Percentiles rank a stretch among this genome's conserved stretches.
phyloP scores from a whole-genome alignment of 2,329 filamentous ascomycete species.

The Talaromyces islandicus region DNA sequence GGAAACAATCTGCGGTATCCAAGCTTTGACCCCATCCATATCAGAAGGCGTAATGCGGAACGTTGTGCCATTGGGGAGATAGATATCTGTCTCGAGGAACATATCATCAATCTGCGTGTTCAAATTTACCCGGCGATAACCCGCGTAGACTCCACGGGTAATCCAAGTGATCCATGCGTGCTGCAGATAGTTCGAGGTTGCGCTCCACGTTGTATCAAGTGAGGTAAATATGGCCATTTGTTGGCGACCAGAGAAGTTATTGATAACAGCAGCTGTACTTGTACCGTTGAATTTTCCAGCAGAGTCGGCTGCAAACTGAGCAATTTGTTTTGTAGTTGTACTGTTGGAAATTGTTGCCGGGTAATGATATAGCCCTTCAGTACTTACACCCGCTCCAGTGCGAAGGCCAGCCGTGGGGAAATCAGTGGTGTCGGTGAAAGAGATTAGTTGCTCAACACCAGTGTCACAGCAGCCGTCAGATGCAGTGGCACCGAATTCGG shows the following conservation, averaged over 20 bases:
- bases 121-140: constrained; percentile 51
- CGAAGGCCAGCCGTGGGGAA: constrained; percentile 53
- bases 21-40: constrained; percentile 42
- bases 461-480: constrained; percentile 43
- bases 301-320: constrained; percentile 45
- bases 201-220: constrained; percentile 48
- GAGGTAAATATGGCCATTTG: constrained; percentile 58
- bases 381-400: constrained; percentile 44
- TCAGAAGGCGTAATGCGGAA: constrained; percentile 48
- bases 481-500: constrained; percentile 42
- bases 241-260: constrained; percentile 51
- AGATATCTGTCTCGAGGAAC: constrained; percentile 50
- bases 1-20: constrained; percentile 33
- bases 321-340: constrained; percentile 50
- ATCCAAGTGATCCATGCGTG: constrained; percentile 60
- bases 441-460: constrained; percentile 46
- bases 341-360: constrained; percentile 51
- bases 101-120: constrained; percentile 59
- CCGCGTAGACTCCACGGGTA: constrained; percentile 52
- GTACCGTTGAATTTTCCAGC: constrained; percentile 23
- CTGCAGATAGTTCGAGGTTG: constrained; percentile 53
- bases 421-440: constrained; percentile 48
- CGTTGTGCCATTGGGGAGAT: constrained; percentile 40
- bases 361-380: constrained; percentile 53
- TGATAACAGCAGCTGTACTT: constrained; percentile 54